These are phyloP conservation scores for Physaria fendleri DNA, from an alignment of 345 rosid genomes.

Conservation along the genomic window DNA sequence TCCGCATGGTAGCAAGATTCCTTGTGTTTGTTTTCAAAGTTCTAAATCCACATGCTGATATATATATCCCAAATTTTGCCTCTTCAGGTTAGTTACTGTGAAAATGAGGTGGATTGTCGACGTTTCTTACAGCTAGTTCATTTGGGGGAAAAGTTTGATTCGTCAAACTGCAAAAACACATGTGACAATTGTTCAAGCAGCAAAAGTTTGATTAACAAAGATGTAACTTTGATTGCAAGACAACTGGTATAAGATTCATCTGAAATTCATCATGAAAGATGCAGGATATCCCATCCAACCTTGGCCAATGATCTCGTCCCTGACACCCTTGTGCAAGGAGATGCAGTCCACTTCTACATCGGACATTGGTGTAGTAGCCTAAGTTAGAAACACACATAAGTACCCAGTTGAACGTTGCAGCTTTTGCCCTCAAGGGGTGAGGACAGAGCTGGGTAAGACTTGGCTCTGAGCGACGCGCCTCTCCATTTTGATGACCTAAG, in stretches of 20 bases:
- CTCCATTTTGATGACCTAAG: too few relatives aligned
- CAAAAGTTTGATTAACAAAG: constrained; percentile 60
- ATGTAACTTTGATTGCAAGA: constrained; percentile 71
- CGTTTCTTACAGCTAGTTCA: constrained; percentile 82
- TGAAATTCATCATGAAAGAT: neutral
- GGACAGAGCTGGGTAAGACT: too few relatives aligned
- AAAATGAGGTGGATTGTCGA: constrained; percentile 93
- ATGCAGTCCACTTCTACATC: too few relatives aligned
- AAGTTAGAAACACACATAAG: too few relatives aligned
- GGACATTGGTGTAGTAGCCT: too few relatives aligned
- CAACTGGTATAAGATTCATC: constrained; percentile 55
- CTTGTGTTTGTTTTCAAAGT: neutral
- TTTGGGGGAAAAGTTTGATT: constrained; percentile 84
- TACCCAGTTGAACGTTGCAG: too few relatives aligned
- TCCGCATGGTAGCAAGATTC: constrained; percentile 58
- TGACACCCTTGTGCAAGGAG: too few relatives aligned
- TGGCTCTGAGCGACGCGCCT: too few relatives aligned
- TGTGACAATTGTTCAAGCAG: constrained; percentile 79
- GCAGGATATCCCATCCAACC: too few relatives aligned
- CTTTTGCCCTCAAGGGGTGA: too few relatives aligned
- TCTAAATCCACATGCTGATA: constrained; percentile 2
- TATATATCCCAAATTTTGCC: constrained; percentile 16
- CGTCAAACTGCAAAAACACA: constrained; percentile 62
- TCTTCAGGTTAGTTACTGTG: constrained; percentile 86
- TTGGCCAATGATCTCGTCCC: too few relatives aligned